phyloP scores from a whole-genome alignment of 2,329 filamentous ascomycete genomes.

The Aspergillus candidus region DNA sequence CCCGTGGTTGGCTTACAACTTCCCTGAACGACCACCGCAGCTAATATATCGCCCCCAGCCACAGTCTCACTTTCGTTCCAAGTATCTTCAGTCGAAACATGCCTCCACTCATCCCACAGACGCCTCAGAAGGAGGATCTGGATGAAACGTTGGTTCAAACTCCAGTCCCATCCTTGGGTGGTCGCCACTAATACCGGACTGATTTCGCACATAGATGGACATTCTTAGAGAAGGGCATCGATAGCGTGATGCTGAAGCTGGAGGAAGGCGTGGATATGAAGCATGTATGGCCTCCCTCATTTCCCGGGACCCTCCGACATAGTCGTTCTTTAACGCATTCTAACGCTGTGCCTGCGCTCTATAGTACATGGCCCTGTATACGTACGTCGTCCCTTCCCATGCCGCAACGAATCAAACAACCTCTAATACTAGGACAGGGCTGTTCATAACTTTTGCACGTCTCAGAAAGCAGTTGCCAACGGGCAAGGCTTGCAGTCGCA shows the following conservation, averaged over 20 bases:
- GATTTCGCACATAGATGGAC: constrained; percentile 60
- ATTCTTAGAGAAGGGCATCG: constrained; percentile 81
- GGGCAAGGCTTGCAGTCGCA: constrained; percentile 50
- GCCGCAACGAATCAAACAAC: neutral
- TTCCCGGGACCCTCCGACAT: neutral
- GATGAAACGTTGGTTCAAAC: constrained; percentile 52
- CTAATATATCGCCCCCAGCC: no score
- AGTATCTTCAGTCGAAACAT: constrained; percentile 20
- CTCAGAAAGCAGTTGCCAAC: constrained; percentile 80
- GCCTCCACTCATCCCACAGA: constrained; percentile 35
- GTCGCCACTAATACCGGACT: constrained; percentile 9
- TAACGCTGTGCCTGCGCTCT: constrained; percentile 13
- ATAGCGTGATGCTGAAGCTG: constrained; percentile 87
- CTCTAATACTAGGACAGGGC: constrained; percentile 47
- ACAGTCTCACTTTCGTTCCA: constrained; percentile 1
- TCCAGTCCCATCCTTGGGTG: neutral
- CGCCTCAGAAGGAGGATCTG: constrained; percentile 54
- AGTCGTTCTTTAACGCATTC: constrained; percentile 3
- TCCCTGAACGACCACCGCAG: constrained; percentile 9
- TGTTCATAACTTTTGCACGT: constrained; percentile 98
- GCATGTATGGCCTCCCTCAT: constrained; percentile 51
- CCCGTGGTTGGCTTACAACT: constrained; percentile 4
- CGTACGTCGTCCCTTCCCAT: constrained; percentile 45
- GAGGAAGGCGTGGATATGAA: constrained; percentile 91
- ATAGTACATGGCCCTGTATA: constrained; percentile 94